Evolutionary conservation across 805 yeast genomes (phyloP), one percentile per base, ranked within the genome.

Genomic region (Sungouiella blattae): DNA sequence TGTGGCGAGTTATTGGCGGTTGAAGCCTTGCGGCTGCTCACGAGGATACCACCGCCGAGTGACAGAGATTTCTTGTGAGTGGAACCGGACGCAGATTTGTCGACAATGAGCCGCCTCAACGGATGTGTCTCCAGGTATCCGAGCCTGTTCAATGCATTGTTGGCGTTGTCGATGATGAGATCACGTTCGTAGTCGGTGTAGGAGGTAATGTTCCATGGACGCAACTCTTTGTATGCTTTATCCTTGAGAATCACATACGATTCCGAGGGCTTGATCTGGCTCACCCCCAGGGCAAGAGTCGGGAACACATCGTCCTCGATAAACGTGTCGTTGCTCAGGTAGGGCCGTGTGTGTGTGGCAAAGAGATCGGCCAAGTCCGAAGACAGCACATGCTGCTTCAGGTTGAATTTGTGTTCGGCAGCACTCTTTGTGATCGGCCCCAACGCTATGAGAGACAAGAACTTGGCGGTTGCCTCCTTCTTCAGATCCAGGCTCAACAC

Each of bases 81-180:
- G 23, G 39, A 30, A 8, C 20, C 24, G 14, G 33, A 33, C 7
- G 20, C 24, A 11, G 35, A 11, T n/a, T 32, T 39, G 11, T 45
- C 50, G 11, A 41, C 43, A 15, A 67, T 52, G 38, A 61, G 63
- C 36, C 49, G 59, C 26, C 73, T 47, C 33, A 67, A 50, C 5
- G 73, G 72, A 41, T 67, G 72, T 7, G 71, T 63, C 26, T 62
- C 69, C 52, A 60, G 63, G 38, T 52, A 67, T 15, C 72, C 73
- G 27, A 65, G 46, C 27, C 73, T 43, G 16, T 67, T 65, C 41
- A 67, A 57, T 5, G 71, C 70, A 30, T 57, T 52, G 41, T 63
- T 52, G 33, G 59, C 52, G 44, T 65, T 67, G 28, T 55, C 49
- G 16, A 61, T 40, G 16, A 67, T 52, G 34, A 61, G 44, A 7